A percentile compares a stretch with the other conserved stretches of the same genome.
Evolutionary conservation across 805 yeast genomes (phyloP).

Genomic region (Cyberlindnera meyerae): DNA sequence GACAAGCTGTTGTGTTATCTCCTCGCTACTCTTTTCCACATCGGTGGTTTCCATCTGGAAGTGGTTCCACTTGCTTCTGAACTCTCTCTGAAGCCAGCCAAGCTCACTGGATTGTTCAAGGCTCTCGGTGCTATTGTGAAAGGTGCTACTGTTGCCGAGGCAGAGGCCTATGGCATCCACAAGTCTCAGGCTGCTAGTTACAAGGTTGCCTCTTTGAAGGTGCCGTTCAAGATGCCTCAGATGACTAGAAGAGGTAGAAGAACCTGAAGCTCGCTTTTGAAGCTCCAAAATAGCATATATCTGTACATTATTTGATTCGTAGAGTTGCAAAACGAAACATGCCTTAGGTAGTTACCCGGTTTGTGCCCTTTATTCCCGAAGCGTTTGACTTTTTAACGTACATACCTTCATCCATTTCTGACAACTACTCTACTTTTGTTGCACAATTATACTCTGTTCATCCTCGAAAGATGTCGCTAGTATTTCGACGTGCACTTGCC

Average conservation of each 20-base stretch:
- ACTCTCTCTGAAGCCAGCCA: constrained; percentile 72
- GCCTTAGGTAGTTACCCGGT: too few relatives aligned
- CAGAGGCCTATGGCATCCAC: constrained; percentile 66
- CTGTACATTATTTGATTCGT: too few relatives aligned
- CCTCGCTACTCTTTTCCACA: constrained; percentile 65
- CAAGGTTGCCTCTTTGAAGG: constrained; percentile 78
- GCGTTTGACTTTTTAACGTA: too few relatives aligned
- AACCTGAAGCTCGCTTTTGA: too few relatives aligned
- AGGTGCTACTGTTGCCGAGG: constrained; percentile 66
- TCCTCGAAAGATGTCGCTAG: constrained; percentile 15
- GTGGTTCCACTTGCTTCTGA: constrained; percentile 81
- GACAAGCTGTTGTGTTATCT: constrained; percentile 81
- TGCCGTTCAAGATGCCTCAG: constrained; percentile 87
- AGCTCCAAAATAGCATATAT: too few relatives aligned
- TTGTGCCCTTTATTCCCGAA: too few relatives aligned
- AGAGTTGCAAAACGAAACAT: too few relatives aligned
- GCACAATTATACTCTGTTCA: too few relatives aligned
- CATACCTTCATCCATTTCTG: not conserved
- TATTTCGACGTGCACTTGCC: constrained; percentile 24
- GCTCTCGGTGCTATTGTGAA: constrained; percentile 80
- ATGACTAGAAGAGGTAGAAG: constrained; percentile 60
- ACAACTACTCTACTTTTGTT: too few relatives aligned
- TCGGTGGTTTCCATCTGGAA: constrained; percentile 71
- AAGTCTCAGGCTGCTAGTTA: constrained; percentile 55
- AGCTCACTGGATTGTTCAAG: constrained; percentile 61